phyloP scores from a whole-genome alignment of 164 flowering plant genomes.

The Magnolia changhungtana region DNA sequence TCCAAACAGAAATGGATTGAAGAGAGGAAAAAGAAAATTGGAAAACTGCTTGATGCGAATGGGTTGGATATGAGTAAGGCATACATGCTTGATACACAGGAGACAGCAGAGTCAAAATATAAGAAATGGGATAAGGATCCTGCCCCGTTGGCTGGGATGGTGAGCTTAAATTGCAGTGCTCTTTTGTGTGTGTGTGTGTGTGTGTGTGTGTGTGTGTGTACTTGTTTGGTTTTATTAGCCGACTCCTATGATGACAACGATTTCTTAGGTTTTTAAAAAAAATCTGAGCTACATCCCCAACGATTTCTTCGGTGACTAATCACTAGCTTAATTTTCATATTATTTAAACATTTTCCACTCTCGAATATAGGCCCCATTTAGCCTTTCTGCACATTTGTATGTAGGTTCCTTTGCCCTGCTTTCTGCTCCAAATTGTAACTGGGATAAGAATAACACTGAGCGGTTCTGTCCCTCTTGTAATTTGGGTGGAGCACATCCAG shows the following conservation, averaged over 20 bases:
- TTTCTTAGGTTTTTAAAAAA: background rate
- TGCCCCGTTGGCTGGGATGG: conserved; percentile 98
- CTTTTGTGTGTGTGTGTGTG: too few species aligned
- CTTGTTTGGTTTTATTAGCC: background rate
- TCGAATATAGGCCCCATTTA: too few species aligned
- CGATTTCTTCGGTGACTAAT: background rate
- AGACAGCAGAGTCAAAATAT: conserved; percentile 70
- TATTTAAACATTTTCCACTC: too few species aligned
- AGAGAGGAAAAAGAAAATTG: conserved; percentile 91
- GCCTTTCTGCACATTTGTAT: too few species aligned
- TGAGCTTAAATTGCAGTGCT: conserved; percentile 21
- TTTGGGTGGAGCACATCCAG: too few species aligned
- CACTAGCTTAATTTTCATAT: too few species aligned
- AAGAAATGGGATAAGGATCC: conserved; percentile 96
- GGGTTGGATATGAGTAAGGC: conserved; percentile 86
- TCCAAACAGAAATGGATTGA: conserved; percentile 97
- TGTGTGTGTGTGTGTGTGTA: too few species aligned
- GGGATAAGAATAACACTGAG: too few species aligned
- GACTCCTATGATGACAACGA: background rate
- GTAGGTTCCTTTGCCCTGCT: too few species aligned
- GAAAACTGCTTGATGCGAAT: conserved; percentile 88
- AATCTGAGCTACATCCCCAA: background rate
- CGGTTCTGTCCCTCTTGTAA: too few species aligned
- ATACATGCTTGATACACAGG: conserved; percentile 92
- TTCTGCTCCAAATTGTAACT: too few species aligned